These are phyloP conservation scores for Moelleriella libera DNA, from an alignment of 2,329 filamentous ascomycete genomes.

Conservation along the genomic window DNA sequence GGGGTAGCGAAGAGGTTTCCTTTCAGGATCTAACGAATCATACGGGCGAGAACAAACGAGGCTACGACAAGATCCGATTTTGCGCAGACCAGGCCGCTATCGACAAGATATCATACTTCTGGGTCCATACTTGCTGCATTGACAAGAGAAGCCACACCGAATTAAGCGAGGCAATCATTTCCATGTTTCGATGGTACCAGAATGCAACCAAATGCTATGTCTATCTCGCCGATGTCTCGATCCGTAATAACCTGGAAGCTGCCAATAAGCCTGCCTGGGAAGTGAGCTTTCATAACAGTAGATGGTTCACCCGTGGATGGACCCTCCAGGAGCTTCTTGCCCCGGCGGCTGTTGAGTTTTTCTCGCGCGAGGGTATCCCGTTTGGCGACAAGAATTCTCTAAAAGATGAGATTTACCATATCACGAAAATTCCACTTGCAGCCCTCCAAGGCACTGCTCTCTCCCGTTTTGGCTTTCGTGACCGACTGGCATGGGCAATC, in stretches of 20 bases:
- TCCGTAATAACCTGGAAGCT: not conserved
- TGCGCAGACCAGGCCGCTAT: conserved; percentile 3
- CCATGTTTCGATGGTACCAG: conserved; percentile 5
- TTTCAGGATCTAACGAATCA: conserved; percentile 3
- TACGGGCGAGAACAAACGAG: conserved; percentile 2
- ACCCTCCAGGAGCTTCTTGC: conserved; percentile 5
- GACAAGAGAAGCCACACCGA: not conserved
- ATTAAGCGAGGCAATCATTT: not conserved
- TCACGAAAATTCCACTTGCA: conserved; percentile 5
- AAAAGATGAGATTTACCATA: conserved; percentile 4
- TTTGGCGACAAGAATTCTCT: conserved; percentile 3
- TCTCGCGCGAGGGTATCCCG: conserved; percentile 3
- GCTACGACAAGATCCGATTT: conserved; percentile 5
- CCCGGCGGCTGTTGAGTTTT: conserved; percentile 4
- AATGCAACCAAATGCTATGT: conserved; percentile 5
- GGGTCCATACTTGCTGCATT: not conserved
- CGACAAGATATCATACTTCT: conserved; percentile 4
- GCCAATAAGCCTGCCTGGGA: not conserved
- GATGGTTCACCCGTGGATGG: conserved; percentile 2
- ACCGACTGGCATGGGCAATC: conserved; percentile 1
- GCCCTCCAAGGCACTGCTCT: conserved; percentile 3
- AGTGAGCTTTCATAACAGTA: not conserved
- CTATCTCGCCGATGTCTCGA: conserved; percentile 1
- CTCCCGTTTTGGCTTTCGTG: not conserved
- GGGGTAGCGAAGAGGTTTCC: conserved; percentile 4